These are phyloP conservation scores for Lotus japonicus DNA, from an alignment of 306 rosid species.

Conservation along the genomic window DNA sequence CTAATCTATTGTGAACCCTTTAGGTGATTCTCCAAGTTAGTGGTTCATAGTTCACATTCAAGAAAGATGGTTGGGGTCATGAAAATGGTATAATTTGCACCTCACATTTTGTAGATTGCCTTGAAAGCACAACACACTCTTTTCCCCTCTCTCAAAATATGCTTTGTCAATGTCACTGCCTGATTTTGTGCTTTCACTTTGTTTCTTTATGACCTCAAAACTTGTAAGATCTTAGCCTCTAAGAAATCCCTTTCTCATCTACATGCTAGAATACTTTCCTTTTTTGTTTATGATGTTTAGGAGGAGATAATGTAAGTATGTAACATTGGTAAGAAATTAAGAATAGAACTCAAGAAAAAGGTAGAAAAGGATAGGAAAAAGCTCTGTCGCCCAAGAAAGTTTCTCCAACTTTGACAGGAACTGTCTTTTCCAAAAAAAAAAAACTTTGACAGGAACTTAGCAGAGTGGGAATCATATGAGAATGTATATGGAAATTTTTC, in stretches of 20 bases:
- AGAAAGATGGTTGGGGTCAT: neutral
- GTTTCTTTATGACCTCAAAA: neutral
- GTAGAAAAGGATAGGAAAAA: too few species aligned
- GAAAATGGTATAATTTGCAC: neutral
- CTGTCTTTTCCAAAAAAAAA: too few species aligned
- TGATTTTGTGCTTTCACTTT: constrained; percentile 19
- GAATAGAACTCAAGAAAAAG: too few species aligned
- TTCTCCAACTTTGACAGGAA: too few species aligned
- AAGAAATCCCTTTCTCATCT: constrained; percentile 11
- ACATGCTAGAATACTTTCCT: neutral
- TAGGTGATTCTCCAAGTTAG: neutral
- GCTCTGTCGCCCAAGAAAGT: too few species aligned
- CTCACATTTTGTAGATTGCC: neutral
- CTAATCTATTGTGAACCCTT: neutral
- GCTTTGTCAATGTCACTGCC: constrained; percentile 6
- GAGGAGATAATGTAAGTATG: neutral
- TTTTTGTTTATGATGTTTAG: neutral
- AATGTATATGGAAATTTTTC: neutral
- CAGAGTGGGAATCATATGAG: neutral
- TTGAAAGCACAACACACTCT: neutral
- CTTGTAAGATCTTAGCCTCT: constrained; percentile 9
- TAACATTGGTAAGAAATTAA: too few species aligned
- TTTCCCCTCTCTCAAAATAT: neutral
- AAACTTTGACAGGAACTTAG: too few species aligned
- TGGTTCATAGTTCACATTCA: neutral